Conservation (phyloP, 2,329 filamentous ascomycete species). For the Fusarium gaditjirri region DNA sequence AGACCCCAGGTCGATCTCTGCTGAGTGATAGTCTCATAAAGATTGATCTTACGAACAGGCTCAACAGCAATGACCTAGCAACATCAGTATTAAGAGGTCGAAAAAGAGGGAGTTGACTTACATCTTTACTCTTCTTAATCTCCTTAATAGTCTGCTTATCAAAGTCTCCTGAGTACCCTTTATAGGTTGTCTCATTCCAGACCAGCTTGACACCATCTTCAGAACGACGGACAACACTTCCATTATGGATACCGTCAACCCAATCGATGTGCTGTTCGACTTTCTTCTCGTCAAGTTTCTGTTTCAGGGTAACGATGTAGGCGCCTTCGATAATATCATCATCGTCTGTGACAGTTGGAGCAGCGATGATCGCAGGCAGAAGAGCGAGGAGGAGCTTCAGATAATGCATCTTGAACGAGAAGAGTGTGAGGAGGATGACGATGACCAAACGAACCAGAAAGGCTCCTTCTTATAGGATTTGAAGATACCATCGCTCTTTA, state of each 20-base stretch:
- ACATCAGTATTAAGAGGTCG: neutral
- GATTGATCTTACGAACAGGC: constrained; percentile 44
- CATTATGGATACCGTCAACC: constrained; percentile 47
- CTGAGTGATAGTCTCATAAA: constrained; percentile 50
- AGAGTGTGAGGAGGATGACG: neutral
- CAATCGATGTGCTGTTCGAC: constrained; percentile 50
- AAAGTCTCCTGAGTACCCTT: constrained; percentile 58
- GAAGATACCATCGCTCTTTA: neutral
- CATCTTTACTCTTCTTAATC: constrained; percentile 54
- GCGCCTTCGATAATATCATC: constrained; percentile 49
- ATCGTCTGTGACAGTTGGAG: constrained; percentile 1
- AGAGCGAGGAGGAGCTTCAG: constrained; percentile 33
- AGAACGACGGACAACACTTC: constrained; percentile 48
- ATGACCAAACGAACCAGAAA: rapidly evolving
- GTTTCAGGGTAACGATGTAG: constrained; percentile 60
- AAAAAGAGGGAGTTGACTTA: constrained; percentile 37
- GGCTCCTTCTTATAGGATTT: constrained; percentile 8
- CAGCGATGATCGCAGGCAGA: constrained; percentile 31
- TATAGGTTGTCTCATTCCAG: constrained; percentile 47
- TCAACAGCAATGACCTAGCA: constrained; percentile 49
- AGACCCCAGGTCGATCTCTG: constrained; percentile 56
- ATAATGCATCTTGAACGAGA: constrained; percentile 29
- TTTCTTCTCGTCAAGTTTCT: constrained; percentile 45
- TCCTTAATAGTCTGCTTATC: constrained; percentile 54
- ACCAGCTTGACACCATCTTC: constrained; percentile 48